Base-by-base conservation (phyloP, 2,329 filamentous ascomycete genomes). In the Onygenales sp. region DNA sequence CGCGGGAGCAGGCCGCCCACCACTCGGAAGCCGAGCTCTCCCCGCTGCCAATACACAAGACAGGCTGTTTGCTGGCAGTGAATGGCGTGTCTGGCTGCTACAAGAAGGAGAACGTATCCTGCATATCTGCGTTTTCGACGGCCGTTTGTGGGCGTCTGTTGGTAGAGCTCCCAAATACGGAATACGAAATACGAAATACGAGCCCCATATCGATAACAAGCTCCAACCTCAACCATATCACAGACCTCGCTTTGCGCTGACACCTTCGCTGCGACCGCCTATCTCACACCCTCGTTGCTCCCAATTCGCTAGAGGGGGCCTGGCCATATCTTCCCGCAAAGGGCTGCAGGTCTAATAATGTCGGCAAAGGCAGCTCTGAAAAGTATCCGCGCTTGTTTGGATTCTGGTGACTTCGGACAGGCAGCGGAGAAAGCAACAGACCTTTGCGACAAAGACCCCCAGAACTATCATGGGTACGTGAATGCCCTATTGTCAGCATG, bases 391-490 rank as follows among this genome's bases (percentile, higher is more conserved):
- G 80, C 87, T 58, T 84, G 86, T 46, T 79, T 95, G 60, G 87
- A 88, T 65, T 79, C 84, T 56, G 81, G 87, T 62, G 86, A 93
- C 64, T 95, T 85, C 74, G 85, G 86, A 56, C 84, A 87, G 63
- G 89, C 86, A 43, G 77, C 85, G 49, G 74, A 80, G 33, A 83
- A 89, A 65, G 84, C 88, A 4, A 77, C 82, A 56, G 78, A 80
- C 32, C 75, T 94, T 39, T 73, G 95, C 47, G 76, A 84, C 51
- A 80, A 80, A 58, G 90, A 96, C 57, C 73, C 84, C 2, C 80
- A 84, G 57, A 94, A 86, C 67, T 93, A 95, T 70, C 88, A 92
- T 68, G 90, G 83, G 80, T 88, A 74, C 57, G 82, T 67, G 33
- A 11, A 40, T 17, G 2, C 36, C n/a, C 27, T 34, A 40, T 39